A percentile compares a stretch with the other conserved stretches of the same genome.
Evolutionary conservation across 352 stramenopile species (phyloP).

Genomic region (Phytopythium cucurbitacearum): DNA sequence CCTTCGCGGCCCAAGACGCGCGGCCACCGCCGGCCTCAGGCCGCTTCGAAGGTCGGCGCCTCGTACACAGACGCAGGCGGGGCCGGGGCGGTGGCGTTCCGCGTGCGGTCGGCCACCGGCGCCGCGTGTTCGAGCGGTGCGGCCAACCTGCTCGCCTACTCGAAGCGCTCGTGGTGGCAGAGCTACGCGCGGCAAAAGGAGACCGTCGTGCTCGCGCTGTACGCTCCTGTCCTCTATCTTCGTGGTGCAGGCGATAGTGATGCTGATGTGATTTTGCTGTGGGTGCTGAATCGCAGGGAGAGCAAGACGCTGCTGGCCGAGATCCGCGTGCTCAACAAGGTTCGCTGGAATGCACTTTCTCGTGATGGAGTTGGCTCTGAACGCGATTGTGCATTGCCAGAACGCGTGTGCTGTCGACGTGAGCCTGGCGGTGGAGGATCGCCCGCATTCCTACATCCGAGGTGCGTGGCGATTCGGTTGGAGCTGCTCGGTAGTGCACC

Average conservation of each 20-base stretch:
- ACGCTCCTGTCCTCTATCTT: slow-evolving; percentile 5
- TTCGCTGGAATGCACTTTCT: slow-evolving; percentile 2
- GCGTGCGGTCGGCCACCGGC: slow-evolving; percentile 32
- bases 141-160: slow-evolving; percentile 48
- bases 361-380: no score
- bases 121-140: slow-evolving; percentile 22
- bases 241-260: not conserved
- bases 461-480: slow-evolving; percentile 14
- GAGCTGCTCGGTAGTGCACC: not conserved
- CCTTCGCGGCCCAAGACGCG: not conserved
- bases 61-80: slow-evolving; percentile 4
- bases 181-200: slow-evolving; percentile 51
- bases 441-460: slow-evolving; percentile 49
- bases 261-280: not conserved
- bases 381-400: slow-evolving; percentile 14
- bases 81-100: slow-evolving; percentile 22
- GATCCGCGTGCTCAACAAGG: slow-evolving; percentile 74
- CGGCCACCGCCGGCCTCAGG: no score
- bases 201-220: slow-evolving; percentile 50
- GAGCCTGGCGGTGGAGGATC: slow-evolving; percentile 65
- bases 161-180: slow-evolving; percentile 49
- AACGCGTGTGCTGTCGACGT: slow-evolving; percentile 64
- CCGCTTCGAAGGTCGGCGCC: not conserved
- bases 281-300: slow-evolving; percentile 19
- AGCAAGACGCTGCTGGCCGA: slow-evolving; percentile 65